Evolutionary conservation across 441 rosid species (phyloP).

Genomic region (Syzygium syzygioides): DNA sequence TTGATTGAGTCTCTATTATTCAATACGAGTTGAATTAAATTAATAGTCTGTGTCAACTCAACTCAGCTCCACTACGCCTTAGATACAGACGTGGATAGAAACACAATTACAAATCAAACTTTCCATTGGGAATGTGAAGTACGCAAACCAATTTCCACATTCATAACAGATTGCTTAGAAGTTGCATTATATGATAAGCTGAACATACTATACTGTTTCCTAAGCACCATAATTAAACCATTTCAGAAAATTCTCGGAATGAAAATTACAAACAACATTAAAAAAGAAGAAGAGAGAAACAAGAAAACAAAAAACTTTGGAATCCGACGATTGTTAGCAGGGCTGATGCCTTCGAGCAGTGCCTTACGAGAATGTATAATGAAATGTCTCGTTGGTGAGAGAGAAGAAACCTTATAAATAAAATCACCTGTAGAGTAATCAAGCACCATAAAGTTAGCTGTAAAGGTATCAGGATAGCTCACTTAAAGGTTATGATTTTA

Average conservation of each 20-base stretch:
- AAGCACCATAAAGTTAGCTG: not conserved
- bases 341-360: slow-evolving; percentile 81
- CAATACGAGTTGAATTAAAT: not conserved
- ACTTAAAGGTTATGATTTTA: no score
- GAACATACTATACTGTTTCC: not conserved
- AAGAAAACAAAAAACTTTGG: slow-evolving; percentile 42
- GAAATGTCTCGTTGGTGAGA: slow-evolving; percentile 86
- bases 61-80: not conserved
- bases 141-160: not conserved
- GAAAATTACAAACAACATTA: no score
- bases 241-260: no score
- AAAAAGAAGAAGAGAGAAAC: no score
- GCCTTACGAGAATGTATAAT: slow-evolving; percentile 93
- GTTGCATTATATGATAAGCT: not conserved
- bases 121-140: not conserved
- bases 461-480: slow-evolving; percentile 17
- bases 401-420: slow-evolving; percentile 81
- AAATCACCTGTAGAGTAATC: slow-evolving; percentile 63
- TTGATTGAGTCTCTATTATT: not conserved
- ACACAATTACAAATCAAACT: not conserved
- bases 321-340: slow-evolving; percentile 81
- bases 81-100: no score
- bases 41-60: not conserved
- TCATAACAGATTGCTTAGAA: not conserved
- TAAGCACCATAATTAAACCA: no score